A percentile compares a stretch with the other conserved stretches of the same genome.
Evolutionary conservation across 371 early-diverging fungal species (phyloP).

Genomic region (Circinella umbellata): DNA sequence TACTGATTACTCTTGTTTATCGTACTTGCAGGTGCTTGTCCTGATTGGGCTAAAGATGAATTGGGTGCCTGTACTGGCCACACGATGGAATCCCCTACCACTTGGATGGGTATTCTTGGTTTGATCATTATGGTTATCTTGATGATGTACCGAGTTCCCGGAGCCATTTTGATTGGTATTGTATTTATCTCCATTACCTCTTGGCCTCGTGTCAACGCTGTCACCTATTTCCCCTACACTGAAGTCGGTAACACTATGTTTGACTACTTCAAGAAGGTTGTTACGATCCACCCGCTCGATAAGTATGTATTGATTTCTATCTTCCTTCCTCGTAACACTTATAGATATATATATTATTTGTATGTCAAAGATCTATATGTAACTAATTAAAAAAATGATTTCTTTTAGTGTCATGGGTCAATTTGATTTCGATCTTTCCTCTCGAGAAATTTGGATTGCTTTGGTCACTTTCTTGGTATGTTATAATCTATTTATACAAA

Average conservation of each 20-base stretch:
- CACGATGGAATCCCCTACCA: conserved; percentile 70
- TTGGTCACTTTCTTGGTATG: conserved; percentile 72
- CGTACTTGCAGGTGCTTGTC: conserved; percentile 55
- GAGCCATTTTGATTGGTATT: conserved; percentile 77
- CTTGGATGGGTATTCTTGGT: conserved; percentile 81
- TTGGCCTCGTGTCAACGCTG: conserved; percentile 65
- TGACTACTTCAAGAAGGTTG: conserved; percentile 74
- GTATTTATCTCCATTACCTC: conserved; percentile 73
- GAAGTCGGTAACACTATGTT: conserved; percentile 65
- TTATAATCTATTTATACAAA: background rate
- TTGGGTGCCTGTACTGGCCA: conserved; percentile 59
- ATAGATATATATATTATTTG: background rate
- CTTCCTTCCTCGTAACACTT: background rate
- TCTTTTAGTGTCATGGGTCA: conserved; percentile 48
- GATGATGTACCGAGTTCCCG: conserved; percentile 70
- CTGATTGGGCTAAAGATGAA: conserved; percentile 52
- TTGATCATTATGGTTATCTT: conserved; percentile 71
- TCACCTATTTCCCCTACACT: conserved; percentile 81
- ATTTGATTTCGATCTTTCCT: conserved; percentile 66
- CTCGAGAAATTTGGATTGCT: conserved; percentile 78
- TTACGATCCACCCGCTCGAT: conserved; percentile 66
- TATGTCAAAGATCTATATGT: too few species aligned
- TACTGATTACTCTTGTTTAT: background rate
- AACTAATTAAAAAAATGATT: too few species aligned
- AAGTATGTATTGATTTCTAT: conserved; percentile 9